These are phyloP conservation scores for Zizania latifolia DNA, from an alignment of 176 grass and related monocot species.

Conservation along the genomic window DNA sequence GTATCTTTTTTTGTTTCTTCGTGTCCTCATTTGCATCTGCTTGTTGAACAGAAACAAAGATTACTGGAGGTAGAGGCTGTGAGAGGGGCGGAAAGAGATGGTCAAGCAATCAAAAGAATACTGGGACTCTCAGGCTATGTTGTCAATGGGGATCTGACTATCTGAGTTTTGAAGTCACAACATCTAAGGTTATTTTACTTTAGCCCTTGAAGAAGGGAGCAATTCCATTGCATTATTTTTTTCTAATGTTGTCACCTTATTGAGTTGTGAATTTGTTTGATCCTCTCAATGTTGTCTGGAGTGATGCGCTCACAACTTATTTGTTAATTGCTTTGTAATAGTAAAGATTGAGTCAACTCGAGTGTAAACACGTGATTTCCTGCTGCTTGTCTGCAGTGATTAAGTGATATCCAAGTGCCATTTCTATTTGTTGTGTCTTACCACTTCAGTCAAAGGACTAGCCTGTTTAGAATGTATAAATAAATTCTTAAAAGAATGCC, in stretches of 20 bases:
- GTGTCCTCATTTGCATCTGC: background rate
- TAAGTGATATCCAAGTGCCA: background rate
- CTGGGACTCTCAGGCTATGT: conserved; percentile 61
- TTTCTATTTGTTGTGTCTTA: background rate
- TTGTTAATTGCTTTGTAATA: background rate
- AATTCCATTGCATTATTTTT: background rate
- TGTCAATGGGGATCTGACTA: conserved; percentile 47
- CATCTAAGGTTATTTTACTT: background rate
- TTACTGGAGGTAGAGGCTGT: conserved; percentile 49
- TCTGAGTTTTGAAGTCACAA: background rate
- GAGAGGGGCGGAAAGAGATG: conserved; percentile 42
- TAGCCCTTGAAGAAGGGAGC: background rate
- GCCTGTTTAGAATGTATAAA: background rate
- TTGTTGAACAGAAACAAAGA: conserved; percentile 42
- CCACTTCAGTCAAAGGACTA: background rate
- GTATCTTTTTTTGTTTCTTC: background rate
- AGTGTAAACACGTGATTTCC: no score
- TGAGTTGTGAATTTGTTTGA: background rate
- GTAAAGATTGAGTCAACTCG: no score
- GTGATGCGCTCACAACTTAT: background rate
- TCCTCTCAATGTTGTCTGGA: background rate
- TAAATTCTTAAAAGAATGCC: background rate
- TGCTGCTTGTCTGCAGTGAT: no score
- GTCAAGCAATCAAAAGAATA: conserved; percentile 77
- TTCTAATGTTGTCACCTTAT: background rate